Base-by-base conservation (phyloP, 805 yeast species). In the Sugiyamaella valdiviana region DNA sequence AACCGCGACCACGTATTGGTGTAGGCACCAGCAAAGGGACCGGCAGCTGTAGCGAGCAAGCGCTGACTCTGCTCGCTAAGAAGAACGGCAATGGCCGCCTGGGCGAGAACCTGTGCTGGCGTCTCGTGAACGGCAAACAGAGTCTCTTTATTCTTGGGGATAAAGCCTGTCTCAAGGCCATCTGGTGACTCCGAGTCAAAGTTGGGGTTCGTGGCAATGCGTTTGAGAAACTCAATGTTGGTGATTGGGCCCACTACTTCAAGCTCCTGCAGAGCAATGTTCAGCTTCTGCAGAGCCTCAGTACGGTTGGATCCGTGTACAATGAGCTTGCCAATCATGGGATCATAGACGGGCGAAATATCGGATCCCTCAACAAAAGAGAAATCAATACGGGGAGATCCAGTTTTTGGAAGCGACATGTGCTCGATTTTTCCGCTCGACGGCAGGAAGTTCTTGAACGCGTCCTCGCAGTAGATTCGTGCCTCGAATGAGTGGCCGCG, bases 161-260 rank as follows among this genome's bases (percentile, higher is more conserved):
- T 59, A 50, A 62, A 62, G 3, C 66, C 66, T 12, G 66, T 62
- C 26, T 62, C 66, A 15, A 62, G 55, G 5, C 54, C 63, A 10
- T 46, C 7, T 3, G 66, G 66, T 24, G 53, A 44, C 37, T 62
- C 56, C 2, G 64, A 60, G 17, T 54, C 59, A 41, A 62, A 62
- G 14, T 57, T 56, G 12, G 53, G 54, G 40, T 55, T 56, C 22
- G 43, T 45, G 22, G 58, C 54, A 19, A 62, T 60, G 19, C 64
- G 52, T 52, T 60, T 58, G 49, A 62, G 49, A 50, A 62, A 62
- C 52, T 62, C 65, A 45, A 60, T 55, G 48, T 62, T 62, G 14
- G 66, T 62, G 36, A 54, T 55, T 16, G 66, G 66, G 3, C 66
- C 66, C 17, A 61, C 65, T 22, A 62, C 57, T 46, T 62, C 63